phyloP scores from a whole-genome alignment of 2,329 filamentous ascomycete genomes.

The Pseudocercospora eumusae region DNA sequence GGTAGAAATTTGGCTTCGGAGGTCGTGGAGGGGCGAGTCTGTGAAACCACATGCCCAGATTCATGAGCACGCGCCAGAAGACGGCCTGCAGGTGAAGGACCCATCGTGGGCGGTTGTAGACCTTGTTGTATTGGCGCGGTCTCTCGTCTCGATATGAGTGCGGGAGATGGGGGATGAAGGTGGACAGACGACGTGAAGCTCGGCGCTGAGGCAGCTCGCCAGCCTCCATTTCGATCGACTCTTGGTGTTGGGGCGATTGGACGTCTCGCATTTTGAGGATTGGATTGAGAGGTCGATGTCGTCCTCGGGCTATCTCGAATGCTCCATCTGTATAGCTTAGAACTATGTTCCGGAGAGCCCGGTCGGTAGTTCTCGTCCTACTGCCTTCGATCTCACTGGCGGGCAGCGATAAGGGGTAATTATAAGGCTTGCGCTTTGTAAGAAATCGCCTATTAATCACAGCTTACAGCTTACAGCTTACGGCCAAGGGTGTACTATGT shows the following conservation, averaged over 20 bases:
- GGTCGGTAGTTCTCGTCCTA: too few species aligned
- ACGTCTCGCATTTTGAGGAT: slow-evolving; percentile 7
- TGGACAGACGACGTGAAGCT: slow-evolving; percentile 7
- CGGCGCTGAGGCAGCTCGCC: slow-evolving; percentile 8
- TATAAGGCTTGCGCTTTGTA: slow-evolving; percentile 4
- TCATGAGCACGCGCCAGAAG: slow-evolving; percentile 68
- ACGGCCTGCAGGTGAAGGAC: slow-evolving; percentile 64
- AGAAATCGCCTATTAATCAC: slow-evolving; percentile 1
- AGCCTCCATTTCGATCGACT: slow-evolving; percentile 2
- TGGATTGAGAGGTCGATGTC: neutral
- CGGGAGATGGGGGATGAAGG: slow-evolving; percentile 19
- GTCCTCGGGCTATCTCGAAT: neutral
- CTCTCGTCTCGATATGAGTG: slow-evolving; percentile 20
- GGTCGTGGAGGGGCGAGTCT: slow-evolving; percentile 62
- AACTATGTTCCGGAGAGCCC: neutral
- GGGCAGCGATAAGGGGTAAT: slow-evolving; percentile 6
- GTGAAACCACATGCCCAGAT: slow-evolving; percentile 69
- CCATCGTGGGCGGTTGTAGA: slow-evolving; percentile 52
- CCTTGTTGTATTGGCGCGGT: slow-evolving; percentile 23
- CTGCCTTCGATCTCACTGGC: slow-evolving; percentile 2
- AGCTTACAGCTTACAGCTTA: neutral
- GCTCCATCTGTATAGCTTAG: neutral
- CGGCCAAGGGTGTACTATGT: neutral
- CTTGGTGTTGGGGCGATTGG: neutral
- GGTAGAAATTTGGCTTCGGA: slow-evolving; percentile 61